A percentile compares a stretch with the other conserved stretches of the same genome.
phyloP scores from a whole-genome alignment of 495 filamentous ascomycete species.

The Glutinoglossum americanum region DNA sequence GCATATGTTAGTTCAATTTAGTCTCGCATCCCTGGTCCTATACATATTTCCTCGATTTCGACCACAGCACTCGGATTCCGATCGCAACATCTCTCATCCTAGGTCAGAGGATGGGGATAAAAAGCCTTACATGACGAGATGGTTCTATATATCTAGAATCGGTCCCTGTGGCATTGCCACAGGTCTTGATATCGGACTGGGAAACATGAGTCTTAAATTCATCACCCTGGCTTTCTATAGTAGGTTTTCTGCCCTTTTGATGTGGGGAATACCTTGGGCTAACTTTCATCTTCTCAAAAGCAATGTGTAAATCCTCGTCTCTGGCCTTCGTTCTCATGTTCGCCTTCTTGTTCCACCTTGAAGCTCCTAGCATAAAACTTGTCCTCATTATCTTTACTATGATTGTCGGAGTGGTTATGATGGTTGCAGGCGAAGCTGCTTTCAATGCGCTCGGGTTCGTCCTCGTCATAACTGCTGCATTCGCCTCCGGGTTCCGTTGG shows the following conservation, averaged over 20 bases:
- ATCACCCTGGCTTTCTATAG: conserved; percentile 95
- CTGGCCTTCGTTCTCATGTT: conserved; percentile 90
- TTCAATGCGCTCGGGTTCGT: conserved; percentile 79
- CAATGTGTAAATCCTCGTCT: conserved; percentile 98
- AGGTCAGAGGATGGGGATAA: conserved; percentile 14
- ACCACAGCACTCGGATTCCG: conserved; percentile 29
- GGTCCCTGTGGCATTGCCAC: conserved; percentile 86
- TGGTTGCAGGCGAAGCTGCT: conserved; percentile 90
- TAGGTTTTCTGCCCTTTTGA: conserved; percentile 19
- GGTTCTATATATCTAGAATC: conserved; percentile 83
- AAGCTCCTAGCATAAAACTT: conserved; percentile 65
- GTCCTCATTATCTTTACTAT: conserved; percentile 77
- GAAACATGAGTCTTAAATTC: conserved; percentile 87
- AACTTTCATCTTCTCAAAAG: conserved; percentile 17
- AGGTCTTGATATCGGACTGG: conserved; percentile 86
- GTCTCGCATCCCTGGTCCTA: conserved; percentile 55
- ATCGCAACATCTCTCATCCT: not conserved
- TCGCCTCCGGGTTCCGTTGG: conserved; percentile 96
- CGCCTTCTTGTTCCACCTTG: conserved; percentile 84
- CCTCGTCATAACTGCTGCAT: conserved; percentile 77
- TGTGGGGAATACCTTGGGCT: not conserved
- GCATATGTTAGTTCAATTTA: conserved; percentile 95
- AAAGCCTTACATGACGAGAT: conserved; percentile 65
- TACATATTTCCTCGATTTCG: conserved; percentile 69
- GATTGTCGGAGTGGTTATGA: conserved; percentile 93